Evolutionary conservation across 805 yeast genomes (phyloP).

Genomic region (Candida insectorum): DNA sequence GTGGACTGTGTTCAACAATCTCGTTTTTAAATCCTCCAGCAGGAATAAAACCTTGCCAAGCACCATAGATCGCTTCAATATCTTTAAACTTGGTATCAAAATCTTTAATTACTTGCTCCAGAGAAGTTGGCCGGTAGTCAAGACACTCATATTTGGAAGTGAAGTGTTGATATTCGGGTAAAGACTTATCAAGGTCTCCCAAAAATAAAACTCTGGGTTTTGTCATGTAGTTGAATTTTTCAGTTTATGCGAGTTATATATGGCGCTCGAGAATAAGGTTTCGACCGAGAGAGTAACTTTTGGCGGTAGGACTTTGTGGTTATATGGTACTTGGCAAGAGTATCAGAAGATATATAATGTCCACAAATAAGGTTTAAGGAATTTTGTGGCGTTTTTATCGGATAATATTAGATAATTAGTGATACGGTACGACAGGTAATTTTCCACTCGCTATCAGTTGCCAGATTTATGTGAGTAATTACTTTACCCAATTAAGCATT

Average conservation of each 20-base stretch:
- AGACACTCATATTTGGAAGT: slow-evolving; percentile 32
- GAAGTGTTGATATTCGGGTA: slow-evolving; percentile 47
- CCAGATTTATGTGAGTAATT: no score
- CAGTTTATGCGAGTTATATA: not conserved
- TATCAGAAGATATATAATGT: no score
- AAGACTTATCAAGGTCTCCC: slow-evolving; percentile 45
- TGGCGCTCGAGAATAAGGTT: no score
- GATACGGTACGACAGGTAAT: no score
- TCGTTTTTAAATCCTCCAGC: slow-evolving; percentile 50
- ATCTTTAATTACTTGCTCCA: slow-evolving; percentile 39
- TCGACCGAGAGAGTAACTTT: no score
- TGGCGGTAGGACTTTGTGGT: no score
- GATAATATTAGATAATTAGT: no score
- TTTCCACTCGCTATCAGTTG: no score
- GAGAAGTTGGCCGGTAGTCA: slow-evolving; percentile 38
- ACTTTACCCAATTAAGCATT: no score
- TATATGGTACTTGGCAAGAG: no score
- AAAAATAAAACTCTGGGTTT: slow-evolving; percentile 44
- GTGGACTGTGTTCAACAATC: slow-evolving; percentile 44
- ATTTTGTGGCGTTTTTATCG: no score
- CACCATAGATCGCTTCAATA: slow-evolving; percentile 54
- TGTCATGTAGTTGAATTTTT: slow-evolving; percentile 9
- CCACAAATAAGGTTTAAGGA: no score
- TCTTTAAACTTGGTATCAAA: slow-evolving; percentile 38
- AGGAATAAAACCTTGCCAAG: slow-evolving; percentile 52